Evolutionary conservation across 1,284 basidiomycete species (phyloP).

Genomic region (Leccinum idahoense): DNA sequence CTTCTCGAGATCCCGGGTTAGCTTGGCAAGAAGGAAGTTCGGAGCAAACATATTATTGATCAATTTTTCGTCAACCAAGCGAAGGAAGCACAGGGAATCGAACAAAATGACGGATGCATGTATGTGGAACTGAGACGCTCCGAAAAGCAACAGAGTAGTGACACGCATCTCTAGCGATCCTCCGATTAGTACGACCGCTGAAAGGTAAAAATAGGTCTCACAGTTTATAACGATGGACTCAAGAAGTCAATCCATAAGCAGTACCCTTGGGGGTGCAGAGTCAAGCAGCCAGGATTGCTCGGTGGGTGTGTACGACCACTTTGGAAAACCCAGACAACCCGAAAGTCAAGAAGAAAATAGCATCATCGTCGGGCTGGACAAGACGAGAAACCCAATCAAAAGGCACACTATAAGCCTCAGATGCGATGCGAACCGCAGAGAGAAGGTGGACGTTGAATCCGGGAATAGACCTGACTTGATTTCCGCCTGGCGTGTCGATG

Average conservation of each 20-base stretch:
- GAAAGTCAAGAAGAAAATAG: no score
- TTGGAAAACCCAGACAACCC: no score
- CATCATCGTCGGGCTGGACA: no score
- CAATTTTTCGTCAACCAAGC: conserved; percentile 22
- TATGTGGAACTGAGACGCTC: conserved; percentile 26
- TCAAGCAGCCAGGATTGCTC: conserved; percentile 25
- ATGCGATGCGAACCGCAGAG: no score
- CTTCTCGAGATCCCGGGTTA: conserved; percentile 29
- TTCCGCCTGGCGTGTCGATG: no score
- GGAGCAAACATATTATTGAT: conserved; percentile 33
- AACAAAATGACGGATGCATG: conserved; percentile 24
- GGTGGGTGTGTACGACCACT: conserved; percentile 20
- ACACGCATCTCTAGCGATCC: conserved; percentile 31
- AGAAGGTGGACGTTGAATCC: no score
- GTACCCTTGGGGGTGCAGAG: conserved; percentile 14
- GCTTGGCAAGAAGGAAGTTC: conserved; percentile 38
- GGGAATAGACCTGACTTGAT: no score
- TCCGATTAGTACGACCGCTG: neutral
- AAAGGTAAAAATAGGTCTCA: conserved; percentile 6
- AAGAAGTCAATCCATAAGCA: conserved; percentile 22
- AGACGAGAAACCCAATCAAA: no score
- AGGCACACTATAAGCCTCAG: no score
- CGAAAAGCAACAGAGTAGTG: conserved; percentile 19
- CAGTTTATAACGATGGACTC: conserved; percentile 23
- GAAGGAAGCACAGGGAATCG: conserved; percentile 20